Evolutionary conservation across 352 stramenopile genomes (phyloP).

Genomic region (Phytophthora hibernalis): DNA sequence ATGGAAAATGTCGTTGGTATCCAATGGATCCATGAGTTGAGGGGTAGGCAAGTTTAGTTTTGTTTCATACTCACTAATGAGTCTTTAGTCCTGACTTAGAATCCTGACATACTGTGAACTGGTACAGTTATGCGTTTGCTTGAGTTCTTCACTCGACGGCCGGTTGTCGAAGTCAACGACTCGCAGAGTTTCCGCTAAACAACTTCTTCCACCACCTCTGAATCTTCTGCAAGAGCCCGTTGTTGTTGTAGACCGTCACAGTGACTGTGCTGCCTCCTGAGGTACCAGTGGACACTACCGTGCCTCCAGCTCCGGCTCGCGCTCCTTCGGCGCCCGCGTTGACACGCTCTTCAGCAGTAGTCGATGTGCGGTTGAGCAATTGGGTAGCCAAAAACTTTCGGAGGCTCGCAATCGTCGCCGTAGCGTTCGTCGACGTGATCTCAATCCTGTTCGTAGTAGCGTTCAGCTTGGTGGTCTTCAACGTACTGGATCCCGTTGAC

Average conservation of each 20-base stretch:
- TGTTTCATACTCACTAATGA: constrained; percentile 8
- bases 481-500: background rate
- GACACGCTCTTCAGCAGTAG: constrained; percentile 17
- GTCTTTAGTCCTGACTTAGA: background rate
- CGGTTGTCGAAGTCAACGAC: constrained; percentile 16
- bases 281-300: constrained; percentile 8
- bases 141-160: background rate
- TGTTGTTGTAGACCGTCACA: constrained; percentile 34
- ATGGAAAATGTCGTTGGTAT: too few relatives aligned
- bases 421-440: background rate
- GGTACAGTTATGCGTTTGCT: background rate
- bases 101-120: background rate
- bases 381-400: background rate
- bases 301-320: constrained; percentile 17
- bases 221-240: constrained; percentile 32
- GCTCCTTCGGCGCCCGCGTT: constrained; percentile 14
- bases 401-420: background rate
- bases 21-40: too few relatives aligned
- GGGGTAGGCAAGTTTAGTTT: background rate
- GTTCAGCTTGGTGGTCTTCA: constrained; percentile 17
- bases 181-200: constrained; percentile 9
- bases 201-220: constrained; percentile 28
- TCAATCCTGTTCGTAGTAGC: constrained; percentile 6
- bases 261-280: constrained; percentile 9
- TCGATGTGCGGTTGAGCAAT: background rate